Evolutionary conservation across 2,329 filamentous ascomycete species (phyloP).

Genomic region (Alternaria triticimaculans): DNA sequence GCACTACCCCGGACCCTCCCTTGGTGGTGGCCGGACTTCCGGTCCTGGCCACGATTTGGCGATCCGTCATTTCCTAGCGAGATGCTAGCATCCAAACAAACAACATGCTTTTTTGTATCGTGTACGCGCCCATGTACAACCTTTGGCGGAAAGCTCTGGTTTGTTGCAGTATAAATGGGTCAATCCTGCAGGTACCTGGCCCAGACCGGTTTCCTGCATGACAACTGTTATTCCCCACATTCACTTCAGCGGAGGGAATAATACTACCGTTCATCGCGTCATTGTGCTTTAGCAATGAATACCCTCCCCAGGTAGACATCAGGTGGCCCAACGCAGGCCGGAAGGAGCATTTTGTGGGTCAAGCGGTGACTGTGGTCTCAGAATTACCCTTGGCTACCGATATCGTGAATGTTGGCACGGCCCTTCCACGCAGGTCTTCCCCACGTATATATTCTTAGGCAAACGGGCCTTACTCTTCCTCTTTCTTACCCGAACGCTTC

Average conservation of each 20-base stretch:
- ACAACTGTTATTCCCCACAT: constrained; percentile 4
- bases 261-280: neutral
- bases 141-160: neutral
- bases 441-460: constrained; percentile 12
- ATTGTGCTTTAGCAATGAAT: constrained; percentile 1
- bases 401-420: constrained; percentile 3
- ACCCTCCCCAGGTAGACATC: constrained; percentile 2
- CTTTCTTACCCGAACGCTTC: constrained; percentile 1
- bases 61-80: constrained; percentile 7
- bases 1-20: neutral
- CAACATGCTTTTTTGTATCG: constrained; percentile 2
- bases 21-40: neutral
- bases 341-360: constrained; percentile 13
- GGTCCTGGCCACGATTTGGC: neutral
- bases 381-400: constrained; percentile 1
- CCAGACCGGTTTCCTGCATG: constrained; percentile 3
- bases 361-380: constrained; percentile 16
- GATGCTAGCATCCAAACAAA: constrained; percentile 7
- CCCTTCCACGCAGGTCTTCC: neutral
- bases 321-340: neutral
- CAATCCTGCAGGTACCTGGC: constrained; percentile 2
- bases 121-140: constrained; percentile 10
- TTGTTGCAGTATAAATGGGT: constrained; percentile 1
- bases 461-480: neutral
- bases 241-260: neutral